phyloP scores from a whole-genome alignment of 2,329 filamentous ascomycete species.

The Plenodomus biglobosus region DNA sequence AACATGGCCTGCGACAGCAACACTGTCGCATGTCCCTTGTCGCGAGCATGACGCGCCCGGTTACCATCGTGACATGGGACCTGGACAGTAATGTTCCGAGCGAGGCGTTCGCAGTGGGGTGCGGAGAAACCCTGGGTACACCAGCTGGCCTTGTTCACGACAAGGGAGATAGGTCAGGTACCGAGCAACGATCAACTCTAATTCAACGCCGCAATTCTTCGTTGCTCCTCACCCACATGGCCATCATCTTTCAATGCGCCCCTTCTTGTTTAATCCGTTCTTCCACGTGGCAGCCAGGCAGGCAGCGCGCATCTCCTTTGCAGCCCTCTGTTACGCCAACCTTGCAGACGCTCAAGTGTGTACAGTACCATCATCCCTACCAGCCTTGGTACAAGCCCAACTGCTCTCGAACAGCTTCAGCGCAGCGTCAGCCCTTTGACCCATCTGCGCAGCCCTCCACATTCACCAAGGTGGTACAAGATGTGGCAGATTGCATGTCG shows the following conservation, averaged over 20 bases:
- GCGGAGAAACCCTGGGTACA: constrained; percentile 44
- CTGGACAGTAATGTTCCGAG: constrained; percentile 44
- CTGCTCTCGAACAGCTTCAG: constrained; percentile 9
- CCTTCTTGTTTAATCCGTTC: too few relatives aligned
- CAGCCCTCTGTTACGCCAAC: constrained; percentile 1
- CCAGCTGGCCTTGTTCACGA: constrained; percentile 33
- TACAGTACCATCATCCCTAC: too few relatives aligned
- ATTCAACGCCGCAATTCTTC: constrained; percentile 28
- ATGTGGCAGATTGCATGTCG: constrained; percentile 22
- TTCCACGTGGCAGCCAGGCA: too few relatives aligned
- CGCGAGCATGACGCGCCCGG: constrained; percentile 26
- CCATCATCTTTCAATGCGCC: neutral
- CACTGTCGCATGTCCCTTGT: constrained; percentile 23
- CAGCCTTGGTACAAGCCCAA: constrained; percentile 11
- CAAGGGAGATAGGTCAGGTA: constrained; percentile 43
- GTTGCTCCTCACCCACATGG: neutral
- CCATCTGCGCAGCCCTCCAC: constrained; percentile 12
- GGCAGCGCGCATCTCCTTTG: neutral
- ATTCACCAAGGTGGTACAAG: constrained; percentile 22
- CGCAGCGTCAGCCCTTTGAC: constrained; percentile 7
- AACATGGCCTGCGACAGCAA: constrained; percentile 13
- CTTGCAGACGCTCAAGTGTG: neutral
- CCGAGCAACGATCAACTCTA: constrained; percentile 42
- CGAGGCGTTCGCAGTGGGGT: constrained; percentile 41
- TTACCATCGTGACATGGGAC: constrained; percentile 43